Evolutionary conservation across 1,284 basidiomycete species (phyloP).

Genomic region (Sporisorium reilianum): DNA sequence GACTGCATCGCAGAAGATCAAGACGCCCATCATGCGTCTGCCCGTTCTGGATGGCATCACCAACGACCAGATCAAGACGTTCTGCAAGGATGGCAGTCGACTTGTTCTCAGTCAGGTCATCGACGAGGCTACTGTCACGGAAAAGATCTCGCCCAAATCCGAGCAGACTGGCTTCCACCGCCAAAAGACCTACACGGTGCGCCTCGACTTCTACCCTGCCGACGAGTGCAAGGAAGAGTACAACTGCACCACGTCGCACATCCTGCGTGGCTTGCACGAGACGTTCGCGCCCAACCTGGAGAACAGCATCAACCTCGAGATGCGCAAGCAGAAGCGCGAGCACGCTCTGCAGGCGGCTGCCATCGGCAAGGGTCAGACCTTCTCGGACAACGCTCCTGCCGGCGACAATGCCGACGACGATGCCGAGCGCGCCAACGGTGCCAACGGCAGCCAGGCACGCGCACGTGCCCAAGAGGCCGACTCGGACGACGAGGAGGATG

Average conservation of each 20-base stretch:
- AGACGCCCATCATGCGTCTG: constrained; percentile 98
- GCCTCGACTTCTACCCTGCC: constrained; percentile 86
- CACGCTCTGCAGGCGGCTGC: constrained; percentile 82
- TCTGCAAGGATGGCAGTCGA: constrained; percentile 90
- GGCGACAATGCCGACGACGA: constrained; percentile 65
- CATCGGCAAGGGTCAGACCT: constrained; percentile 76
- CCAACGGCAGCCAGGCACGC: constrained; percentile 24
- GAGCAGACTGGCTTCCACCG: constrained; percentile 74
- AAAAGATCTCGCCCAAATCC: constrained; percentile 79
- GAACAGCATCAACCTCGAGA: constrained; percentile 86
- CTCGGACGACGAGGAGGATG: constrained; percentile 57
- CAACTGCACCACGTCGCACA: constrained; percentile 79
- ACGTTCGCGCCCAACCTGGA: constrained; percentile 86
- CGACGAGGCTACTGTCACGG: constrained; percentile 85
- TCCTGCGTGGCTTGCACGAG: constrained; percentile 80
- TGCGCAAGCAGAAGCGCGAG: constrained; percentile 87
- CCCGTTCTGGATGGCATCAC: constrained; percentile 70
- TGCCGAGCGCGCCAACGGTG: constrained; percentile 73
- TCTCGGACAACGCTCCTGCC: constrained; percentile 73
- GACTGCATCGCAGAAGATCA: constrained; percentile 96
- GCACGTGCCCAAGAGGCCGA: constrained; percentile 46
- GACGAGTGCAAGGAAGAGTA: constrained; percentile 89
- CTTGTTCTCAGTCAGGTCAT: constrained; percentile 90
- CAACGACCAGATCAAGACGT: constrained; percentile 74
- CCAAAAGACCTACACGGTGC: constrained; percentile 83